Evolutionary conservation across 805 yeast genomes (phyloP), one percentile per base, ranked within the genome.

Genomic region (Starmerella lactis-condensi): DNA sequence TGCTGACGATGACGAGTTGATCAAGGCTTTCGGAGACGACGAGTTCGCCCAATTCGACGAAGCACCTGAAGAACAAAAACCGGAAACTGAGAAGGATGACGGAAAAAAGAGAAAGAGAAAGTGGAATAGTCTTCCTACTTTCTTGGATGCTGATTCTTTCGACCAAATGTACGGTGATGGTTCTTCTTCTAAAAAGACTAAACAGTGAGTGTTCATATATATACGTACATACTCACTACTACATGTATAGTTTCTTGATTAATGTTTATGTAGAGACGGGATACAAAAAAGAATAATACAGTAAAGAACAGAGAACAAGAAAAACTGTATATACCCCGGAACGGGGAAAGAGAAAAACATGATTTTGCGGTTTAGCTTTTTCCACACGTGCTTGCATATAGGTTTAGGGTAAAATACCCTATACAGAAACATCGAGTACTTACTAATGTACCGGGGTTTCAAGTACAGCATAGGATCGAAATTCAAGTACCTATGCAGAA

Each of bases 131-230:
- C 26, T 20, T 20, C 50, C 50, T 2, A 42, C 42, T 15, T 44
- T 45, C 36, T 37, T 45, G 35, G 47, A 43, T 20, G 48, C 48
- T 5, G 50, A 45, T 22, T 40, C 36, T 9, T 43, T 44, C 24
- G 50, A 45, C 33, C 43, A 41, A 22, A 19, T 35, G 34, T 28
- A 40, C 25, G 24, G 23, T 14, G 22, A 30, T 15, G 24, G 30
- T 6, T 30, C n/a, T n/a, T n/a, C n/a, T n/a, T n/a, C 28, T 13
- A 19, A n/a, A 4, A 21, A 29, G 8, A 11, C 28, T 1, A 34
- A 34, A 24, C 29, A 30, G 29, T 28, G 33, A 7, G n/a, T 12
- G 20, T 9, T 13, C 20, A 13, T 26, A 12, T 7, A 6, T 12
- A 26, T 7, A 5, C n/a, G 15, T 13, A 13, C 17, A 24, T 24